Evolutionary conservation across 805 yeast species (phyloP), one percentile per base, ranked within the genome.

Genomic region (Candida ficus): DNA sequence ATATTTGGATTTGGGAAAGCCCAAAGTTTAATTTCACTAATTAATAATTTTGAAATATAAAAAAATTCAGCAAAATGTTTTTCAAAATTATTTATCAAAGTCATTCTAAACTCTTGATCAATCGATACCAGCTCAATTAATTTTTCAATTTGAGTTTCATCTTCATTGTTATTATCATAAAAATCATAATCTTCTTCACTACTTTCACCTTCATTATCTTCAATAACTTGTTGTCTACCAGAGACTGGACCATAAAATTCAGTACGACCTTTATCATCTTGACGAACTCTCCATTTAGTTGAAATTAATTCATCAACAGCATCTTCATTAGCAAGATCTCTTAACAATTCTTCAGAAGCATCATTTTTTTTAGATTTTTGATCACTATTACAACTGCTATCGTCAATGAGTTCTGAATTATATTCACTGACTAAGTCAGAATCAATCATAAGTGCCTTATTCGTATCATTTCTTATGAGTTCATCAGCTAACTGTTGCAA

Each of bases 171-270:
- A 28, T 19, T 20, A 21, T 12, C 31, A 29, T 14, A 7, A 18
- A 20, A 30, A 17, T 12, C 10, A 19, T n/a, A 11, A 35, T 16
- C 21, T 4, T 29, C 14, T 11, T 18, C 21, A 11, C 8, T 8
- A 25, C 30, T 26, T 13, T 33, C 30, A 16, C n/a, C 7, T n/a
- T 29, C 32, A 13, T 27, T 33, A 7, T 29, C 42, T 7, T 36
- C 63, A 5, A 48, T 26, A 19, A 56, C 58, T 23, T 56, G 56
- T 35, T 58, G 62, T 27, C 65, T 41, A 4, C 64, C 65, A 2
- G 64, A 60, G 2, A 61, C 51, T 4, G 66, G 67, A 0, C 67
- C 67, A 39, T 62, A 62, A 40, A 61, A 62, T 17, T 56, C 63
- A 3, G 63, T 60, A 14, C 47, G 40, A 1, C 61, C 60, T 7